phyloP scores from a whole-genome alignment of 2,329 filamentous ascomycete species.

The Beauveria medogensis region DNA sequence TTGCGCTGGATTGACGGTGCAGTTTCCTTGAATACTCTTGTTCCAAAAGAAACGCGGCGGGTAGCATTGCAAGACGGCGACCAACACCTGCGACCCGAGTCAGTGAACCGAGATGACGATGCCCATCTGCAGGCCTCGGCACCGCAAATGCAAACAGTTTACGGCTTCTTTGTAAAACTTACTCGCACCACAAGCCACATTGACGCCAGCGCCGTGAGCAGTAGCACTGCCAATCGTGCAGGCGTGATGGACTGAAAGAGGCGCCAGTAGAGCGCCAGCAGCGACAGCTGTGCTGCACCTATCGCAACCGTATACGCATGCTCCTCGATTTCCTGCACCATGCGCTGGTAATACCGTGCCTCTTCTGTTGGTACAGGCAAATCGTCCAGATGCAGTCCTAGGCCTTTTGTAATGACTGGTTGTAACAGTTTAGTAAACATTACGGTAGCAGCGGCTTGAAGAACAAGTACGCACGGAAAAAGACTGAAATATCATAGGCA shows the following conservation, averaged over 20 bases:
- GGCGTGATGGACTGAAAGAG: conserved; percentile 6
- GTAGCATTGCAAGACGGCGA: conserved; percentile 11
- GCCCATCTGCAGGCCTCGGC: too few relatives aligned
- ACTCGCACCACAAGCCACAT: conserved; percentile 4
- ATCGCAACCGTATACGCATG: conserved; percentile 13
- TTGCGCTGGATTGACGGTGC: conserved; percentile 7
- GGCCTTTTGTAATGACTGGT: conserved; percentile 8
- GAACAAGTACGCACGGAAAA: neutral
- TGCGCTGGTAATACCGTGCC: conserved; percentile 11
- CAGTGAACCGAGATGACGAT: neutral
- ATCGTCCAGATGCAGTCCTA: conserved; percentile 11
- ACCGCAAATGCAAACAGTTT: neutral
- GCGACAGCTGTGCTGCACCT: conserved; percentile 12
- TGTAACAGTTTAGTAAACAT: neutral
- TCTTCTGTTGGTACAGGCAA: conserved; percentile 7
- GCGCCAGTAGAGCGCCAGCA: conserved; percentile 12
- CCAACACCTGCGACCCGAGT: neutral
- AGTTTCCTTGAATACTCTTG: conserved; percentile 8
- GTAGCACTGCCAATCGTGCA: neutral
- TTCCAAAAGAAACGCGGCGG: conserved; percentile 9
- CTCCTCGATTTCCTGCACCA: conserved; percentile 14
- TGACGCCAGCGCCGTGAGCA: conserved; percentile 7
- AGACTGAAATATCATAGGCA: conserved; percentile 7
- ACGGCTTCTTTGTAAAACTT: neutral
- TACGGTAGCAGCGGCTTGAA: neutral